These are phyloP conservation scores for Apostasia ramifera DNA, from an alignment of 106 monocot species.

Conservation along the genomic window DNA sequence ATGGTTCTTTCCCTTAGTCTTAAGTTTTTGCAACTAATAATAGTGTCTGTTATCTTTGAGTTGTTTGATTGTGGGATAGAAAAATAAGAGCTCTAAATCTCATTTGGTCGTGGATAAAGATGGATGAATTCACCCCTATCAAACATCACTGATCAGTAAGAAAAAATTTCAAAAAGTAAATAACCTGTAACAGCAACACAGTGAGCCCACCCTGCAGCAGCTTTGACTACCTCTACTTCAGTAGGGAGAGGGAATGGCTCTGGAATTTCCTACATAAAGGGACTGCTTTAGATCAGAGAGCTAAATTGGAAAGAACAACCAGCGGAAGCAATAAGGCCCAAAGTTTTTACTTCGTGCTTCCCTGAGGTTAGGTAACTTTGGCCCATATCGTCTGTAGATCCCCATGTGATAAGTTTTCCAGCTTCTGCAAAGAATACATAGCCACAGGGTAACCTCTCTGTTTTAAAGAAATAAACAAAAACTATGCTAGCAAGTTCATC, in stretches of 20 bases:
- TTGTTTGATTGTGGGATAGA: too few species aligned
- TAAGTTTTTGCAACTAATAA: too few species aligned
- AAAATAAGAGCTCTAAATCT: too few species aligned
- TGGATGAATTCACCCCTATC: too few species aligned
- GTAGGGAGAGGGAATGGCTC: conserved; percentile 78
- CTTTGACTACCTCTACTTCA: conserved; percentile 52
- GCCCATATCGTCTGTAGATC: conserved; percentile 94
- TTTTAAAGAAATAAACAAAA: background rate
- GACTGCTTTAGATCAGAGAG: background rate
- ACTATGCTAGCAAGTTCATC: background rate
- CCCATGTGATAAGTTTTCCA: conserved; percentile 93
- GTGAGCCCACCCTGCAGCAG: conserved; percentile 97
- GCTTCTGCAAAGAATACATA: conserved; percentile 45
- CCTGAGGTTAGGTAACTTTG: conserved; percentile 90
- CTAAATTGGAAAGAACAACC: background rate
- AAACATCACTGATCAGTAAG: background rate
- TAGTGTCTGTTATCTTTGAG: too few species aligned
- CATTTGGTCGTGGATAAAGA: too few species aligned
- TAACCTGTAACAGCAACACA: conserved; percentile 83
- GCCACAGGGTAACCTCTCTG: background rate
- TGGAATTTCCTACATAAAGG: conserved; percentile 59
- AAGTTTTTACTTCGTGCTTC: conserved; percentile 71
- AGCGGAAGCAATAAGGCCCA: background rate
- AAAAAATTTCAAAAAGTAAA: background rate
- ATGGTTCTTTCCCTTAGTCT: too few species aligned